phyloP scores from a whole-genome alignment of 208 protist species.

The Novymonas esmeraldas region DNA sequence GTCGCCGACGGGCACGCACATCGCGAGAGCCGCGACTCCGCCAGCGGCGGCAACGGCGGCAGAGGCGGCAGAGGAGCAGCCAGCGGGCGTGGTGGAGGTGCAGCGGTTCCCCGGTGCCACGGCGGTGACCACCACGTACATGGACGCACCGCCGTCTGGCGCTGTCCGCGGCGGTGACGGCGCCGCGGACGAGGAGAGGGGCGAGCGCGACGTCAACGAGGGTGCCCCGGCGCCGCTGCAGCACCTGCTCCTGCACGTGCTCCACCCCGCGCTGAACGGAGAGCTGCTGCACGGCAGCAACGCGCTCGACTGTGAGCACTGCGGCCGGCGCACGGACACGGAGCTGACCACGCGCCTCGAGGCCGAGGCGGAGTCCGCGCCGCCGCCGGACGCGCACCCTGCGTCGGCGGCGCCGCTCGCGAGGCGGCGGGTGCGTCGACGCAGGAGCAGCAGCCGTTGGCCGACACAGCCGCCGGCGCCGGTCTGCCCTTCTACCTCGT shows the following conservation, averaged over 20 bases:
- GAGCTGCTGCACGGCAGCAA: conserved; percentile 65
- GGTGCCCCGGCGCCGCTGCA: conserved; percentile 27
- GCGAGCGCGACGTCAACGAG: not conserved
- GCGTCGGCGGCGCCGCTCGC: no score
- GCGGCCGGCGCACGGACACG: conserved; percentile 39
- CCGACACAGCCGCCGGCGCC: conserved; percentile 15
- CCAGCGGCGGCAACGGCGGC: not conserved
- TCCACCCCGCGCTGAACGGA: conserved; percentile 36
- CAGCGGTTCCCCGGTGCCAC: conserved; percentile 20
- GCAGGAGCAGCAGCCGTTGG: not conserved
- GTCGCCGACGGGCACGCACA: not conserved
- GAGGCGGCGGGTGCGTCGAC: not conserved
- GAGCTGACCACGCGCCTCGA: conserved; percentile 42
- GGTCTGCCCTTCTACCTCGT: conserved; percentile 55
- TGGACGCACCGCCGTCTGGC: not conserved
- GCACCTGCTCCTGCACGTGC: conserved; percentile 43
- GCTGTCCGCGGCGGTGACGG: no score
- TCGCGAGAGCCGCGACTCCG: not conserved
- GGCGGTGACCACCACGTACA: conserved; percentile 24
- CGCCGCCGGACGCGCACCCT: no score
- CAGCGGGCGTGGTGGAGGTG: conserved; percentile 14
- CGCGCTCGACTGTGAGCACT: conserved; percentile 51
- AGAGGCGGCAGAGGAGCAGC: not conserved
- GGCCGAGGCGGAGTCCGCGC: conserved; percentile 1
- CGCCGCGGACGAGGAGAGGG: conserved; percentile 2